These are phyloP conservation scores for Talaromyces marneffei DNA, from an alignment of 2,329 filamentous ascomycete genomes.

Conservation along the genomic window DNA sequence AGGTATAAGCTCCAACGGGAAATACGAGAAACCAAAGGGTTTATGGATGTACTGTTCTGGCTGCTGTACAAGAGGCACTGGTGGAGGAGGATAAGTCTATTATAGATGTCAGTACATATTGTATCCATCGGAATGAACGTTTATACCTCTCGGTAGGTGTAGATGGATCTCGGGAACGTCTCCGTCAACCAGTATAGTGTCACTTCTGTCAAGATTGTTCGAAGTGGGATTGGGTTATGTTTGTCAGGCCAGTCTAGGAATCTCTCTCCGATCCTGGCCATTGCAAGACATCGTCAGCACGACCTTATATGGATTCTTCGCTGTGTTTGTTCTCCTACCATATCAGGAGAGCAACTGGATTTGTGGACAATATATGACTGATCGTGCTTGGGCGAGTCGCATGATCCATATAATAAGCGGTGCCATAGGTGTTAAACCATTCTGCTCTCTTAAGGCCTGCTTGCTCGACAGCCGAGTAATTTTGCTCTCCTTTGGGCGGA, in stretches of 20 bases:
- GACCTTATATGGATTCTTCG: background rate
- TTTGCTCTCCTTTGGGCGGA: slow-evolving; percentile 33
- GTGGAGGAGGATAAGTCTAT: slow-evolving; percentile 16
- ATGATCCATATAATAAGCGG: slow-evolving; percentile 50
- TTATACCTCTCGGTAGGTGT: slow-evolving; percentile 28
- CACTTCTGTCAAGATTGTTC: slow-evolving; percentile 30
- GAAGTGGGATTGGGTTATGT: slow-evolving; percentile 21
- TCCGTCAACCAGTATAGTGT: slow-evolving; percentile 37
- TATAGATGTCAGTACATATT: background rate
- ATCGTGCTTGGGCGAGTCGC: slow-evolving; percentile 52
- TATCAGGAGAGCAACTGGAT: slow-evolving; percentile 51
- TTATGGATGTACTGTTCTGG: slow-evolving; percentile 35
- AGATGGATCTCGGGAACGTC: slow-evolving; percentile 32
- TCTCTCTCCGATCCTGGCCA: slow-evolving; percentile 36
- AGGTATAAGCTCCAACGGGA: slow-evolving; percentile 39
- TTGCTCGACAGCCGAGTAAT: slow-evolving; percentile 6
- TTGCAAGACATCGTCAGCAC: background rate
- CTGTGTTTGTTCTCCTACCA: slow-evolving; percentile 37
- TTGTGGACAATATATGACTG: slow-evolving; percentile 49
- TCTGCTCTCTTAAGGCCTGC: slow-evolving; percentile 5
- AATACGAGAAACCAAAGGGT: slow-evolving; percentile 44
- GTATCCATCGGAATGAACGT: background rate
- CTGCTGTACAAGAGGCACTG: slow-evolving; percentile 17
- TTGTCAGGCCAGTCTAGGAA: slow-evolving; percentile 33
- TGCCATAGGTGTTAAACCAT: slow-evolving; percentile 27